These are phyloP conservation scores for Irpex rosettiformis DNA, from an alignment of 1,284 basidiomycete species.

Conservation along the genomic window DNA sequence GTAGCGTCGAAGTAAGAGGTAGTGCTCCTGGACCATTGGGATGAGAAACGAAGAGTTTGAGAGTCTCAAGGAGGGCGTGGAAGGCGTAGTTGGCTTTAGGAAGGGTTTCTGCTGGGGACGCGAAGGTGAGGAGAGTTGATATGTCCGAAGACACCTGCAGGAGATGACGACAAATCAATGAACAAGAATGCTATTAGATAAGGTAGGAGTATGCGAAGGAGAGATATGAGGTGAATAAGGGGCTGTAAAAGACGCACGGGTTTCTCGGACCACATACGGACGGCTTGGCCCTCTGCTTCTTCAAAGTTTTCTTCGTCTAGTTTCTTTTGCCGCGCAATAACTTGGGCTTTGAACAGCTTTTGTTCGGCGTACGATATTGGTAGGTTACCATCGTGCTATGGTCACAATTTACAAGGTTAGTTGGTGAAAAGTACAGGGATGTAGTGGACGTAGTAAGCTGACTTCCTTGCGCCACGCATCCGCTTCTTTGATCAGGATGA, in stretches of 20 bases:
- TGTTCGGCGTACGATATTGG: slow-evolving; percentile 72
- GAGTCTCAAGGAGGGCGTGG: slow-evolving; percentile 82
- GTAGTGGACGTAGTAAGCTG: slow-evolving; percentile 25
- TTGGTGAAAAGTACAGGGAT: not conserved
- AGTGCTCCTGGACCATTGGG: slow-evolving; percentile 29
- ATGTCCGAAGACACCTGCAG: slow-evolving; percentile 65
- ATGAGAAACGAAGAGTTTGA: slow-evolving; percentile 53
- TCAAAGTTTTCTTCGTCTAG: slow-evolving; percentile 96
- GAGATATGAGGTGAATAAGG: not conserved
- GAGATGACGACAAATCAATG: not conserved
- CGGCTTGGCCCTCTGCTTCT: slow-evolving; percentile 82
- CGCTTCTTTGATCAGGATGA: slow-evolving; percentile 81
- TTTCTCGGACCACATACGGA: slow-evolving; percentile 69
- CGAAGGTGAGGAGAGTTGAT: slow-evolving; percentile 50
- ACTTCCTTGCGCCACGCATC: slow-evolving; percentile 78
- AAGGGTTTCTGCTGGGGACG: slow-evolving; percentile 31
- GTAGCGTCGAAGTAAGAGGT: slow-evolving; percentile 69
- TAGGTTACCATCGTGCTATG: slow-evolving; percentile 59
- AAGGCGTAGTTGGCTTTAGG: slow-evolving; percentile 45
- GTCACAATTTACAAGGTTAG: not conserved
- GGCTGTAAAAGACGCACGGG: slow-evolving; percentile 30
- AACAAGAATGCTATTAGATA: not conserved
- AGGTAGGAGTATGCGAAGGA: not conserved
- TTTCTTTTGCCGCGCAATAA: slow-evolving; percentile 63
- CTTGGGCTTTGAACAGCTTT: slow-evolving; percentile 69